Evolutionary conservation across 2,329 filamentous ascomycete species (phyloP).

Genomic region (Diaporthe citri): DNA sequence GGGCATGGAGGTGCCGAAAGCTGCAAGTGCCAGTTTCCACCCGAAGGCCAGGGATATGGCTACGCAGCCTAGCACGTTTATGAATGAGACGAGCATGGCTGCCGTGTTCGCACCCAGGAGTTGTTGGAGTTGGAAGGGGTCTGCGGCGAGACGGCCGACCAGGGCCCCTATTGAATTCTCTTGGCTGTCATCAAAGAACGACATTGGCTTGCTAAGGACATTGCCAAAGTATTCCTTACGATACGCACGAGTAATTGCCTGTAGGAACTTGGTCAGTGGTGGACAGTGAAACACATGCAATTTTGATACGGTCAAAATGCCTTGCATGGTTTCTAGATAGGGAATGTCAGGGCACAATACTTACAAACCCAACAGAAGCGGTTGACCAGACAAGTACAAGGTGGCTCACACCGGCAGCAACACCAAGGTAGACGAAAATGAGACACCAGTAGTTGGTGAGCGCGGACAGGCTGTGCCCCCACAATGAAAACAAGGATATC

Average conservation of each 20-base stretch:
- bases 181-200: slow-evolving; percentile 69
- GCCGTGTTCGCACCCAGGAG: slow-evolving; percentile 64
- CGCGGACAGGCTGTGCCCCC: slow-evolving; percentile 9
- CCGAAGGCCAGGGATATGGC: slow-evolving; percentile 77
- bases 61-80: slow-evolving; percentile 63
- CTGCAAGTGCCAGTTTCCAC: slow-evolving; percentile 80
- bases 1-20: slow-evolving; percentile 51
- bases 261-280: background rate
- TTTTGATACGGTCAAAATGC: background rate
- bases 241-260: slow-evolving; percentile 31
- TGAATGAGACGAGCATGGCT: slow-evolving; percentile 71
- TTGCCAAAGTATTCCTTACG: slow-evolving; percentile 71
- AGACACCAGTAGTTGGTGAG: slow-evolving; percentile 36
- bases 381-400: slow-evolving; percentile 36
- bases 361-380: slow-evolving; percentile 34
- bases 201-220: slow-evolving; percentile 68
- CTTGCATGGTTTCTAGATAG: too few species aligned
- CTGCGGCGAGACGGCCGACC: slow-evolving; percentile 66
- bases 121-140: slow-evolving; percentile 68
- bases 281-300: background rate
- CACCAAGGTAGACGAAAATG: slow-evolving; percentile 30
- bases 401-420: slow-evolving; percentile 28
- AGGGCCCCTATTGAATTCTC: slow-evolving; percentile 64
- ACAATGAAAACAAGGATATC: slow-evolving; percentile 59
- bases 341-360: background rate